Base-by-base conservation (phyloP, 176 grass and related monocot species). In the Hordeum marinum region DNA sequence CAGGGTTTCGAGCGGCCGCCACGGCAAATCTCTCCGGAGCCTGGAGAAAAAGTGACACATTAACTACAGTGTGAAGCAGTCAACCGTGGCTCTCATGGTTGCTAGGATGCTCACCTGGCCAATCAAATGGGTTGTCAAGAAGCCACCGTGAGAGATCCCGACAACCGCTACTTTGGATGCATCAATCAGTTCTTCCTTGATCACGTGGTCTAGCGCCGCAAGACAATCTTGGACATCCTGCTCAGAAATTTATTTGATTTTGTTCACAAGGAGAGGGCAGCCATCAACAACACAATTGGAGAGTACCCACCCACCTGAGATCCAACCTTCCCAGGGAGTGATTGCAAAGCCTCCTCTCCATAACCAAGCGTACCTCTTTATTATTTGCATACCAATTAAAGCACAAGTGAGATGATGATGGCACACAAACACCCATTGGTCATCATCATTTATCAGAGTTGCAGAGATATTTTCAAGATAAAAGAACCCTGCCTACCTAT, bases 301-400 rank as follows among this genome's bases (percentile, higher is more conserved):
- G 45, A 55, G 18, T 3, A 55, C 50, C 46, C 11, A 54, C 71
- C 40, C 27, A 95, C 95, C 93, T 94, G 96, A 62, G 85, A 95
- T 20, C 96, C 93, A 85, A 95, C 82, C 72, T 90, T 94, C 83
- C 93, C 89, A n/a, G n/a, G n/a, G n/a, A n/a, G 93, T 67, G 91
- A 95, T 71, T 98, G 96, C 81, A 98, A 91, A 66, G 96, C 96
- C 83, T 98, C 96, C 82, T 98, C 91, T 58, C 93, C 93, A 41
- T 94, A 95, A 61, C 93, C 93, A 9, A 76, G 82, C 10, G 96
- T 92, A 57, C 96, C 93, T 81, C 93, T 86, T 65, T 73, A 50
- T 55, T 8, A 20, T 55, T 8, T 55, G n/a, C n/a, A 55, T 0
- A 55, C 18, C 24, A 80, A n/a, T n/a, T n/a, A n/a, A 6, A 80